phyloP scores from a whole-genome alignment of 257 asterid species.

The Primulina eburnea region DNA sequence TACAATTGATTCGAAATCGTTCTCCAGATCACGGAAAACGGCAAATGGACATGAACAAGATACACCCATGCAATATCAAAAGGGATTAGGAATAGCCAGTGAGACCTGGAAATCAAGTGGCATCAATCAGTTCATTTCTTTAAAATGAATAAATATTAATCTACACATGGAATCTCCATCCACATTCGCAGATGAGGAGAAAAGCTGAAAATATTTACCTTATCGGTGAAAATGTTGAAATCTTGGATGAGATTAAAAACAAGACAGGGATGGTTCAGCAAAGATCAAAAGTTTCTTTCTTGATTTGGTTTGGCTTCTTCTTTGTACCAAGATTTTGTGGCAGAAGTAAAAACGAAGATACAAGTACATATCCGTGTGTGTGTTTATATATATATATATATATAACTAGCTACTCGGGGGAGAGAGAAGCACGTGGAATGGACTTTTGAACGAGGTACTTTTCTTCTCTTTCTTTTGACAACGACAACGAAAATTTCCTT shows the following conservation, averaged over 20 bases:
- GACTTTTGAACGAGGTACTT: constrained; percentile 32
- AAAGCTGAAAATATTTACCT: constrained; percentile 8
- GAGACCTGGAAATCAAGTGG: constrained; percentile 5
- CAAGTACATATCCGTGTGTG: not conserved
- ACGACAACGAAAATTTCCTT: too few relatives aligned
- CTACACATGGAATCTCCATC: too few relatives aligned
- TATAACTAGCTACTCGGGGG: not conserved
- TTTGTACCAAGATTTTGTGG: too few relatives aligned
- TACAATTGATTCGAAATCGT: constrained; percentile 48
- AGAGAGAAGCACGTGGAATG: constrained; percentile 44
- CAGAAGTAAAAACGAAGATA: too few relatives aligned
- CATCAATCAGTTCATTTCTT: too few relatives aligned
- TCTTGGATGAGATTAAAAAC: not conserved
- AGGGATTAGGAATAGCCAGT: constrained; percentile 24
- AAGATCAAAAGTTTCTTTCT: not conserved
- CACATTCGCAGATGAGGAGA: too few relatives aligned
- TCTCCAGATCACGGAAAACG: constrained; percentile 46
- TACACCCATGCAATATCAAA: constrained; percentile 71
- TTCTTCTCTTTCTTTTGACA: not conserved
- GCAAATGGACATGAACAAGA: constrained; percentile 59
- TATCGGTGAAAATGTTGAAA: not conserved
- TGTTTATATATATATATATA: constrained; percentile 3
- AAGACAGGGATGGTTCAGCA: not conserved
- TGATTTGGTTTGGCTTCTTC: not conserved
- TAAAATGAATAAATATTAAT: too few relatives aligned